A percentile compares a stretch with the other conserved stretches of the same genome.
Conservation (phyloP, 129 eudicot species). For the Glebionis coronaria region DNA sequence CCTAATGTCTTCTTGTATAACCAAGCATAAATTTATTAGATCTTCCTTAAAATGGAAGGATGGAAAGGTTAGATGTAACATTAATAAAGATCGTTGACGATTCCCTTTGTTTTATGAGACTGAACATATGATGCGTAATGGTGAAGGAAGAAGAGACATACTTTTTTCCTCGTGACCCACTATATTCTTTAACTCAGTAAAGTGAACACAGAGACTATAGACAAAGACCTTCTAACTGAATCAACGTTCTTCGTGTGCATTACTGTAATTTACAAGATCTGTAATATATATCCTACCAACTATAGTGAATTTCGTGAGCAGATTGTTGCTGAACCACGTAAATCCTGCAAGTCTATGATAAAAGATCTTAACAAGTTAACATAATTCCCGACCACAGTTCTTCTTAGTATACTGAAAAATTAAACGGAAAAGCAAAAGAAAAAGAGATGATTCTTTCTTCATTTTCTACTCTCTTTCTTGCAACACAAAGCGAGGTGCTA, state of each 20-base stretch:
- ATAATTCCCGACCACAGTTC: background rate
- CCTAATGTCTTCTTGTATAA: background rate
- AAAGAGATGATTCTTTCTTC: constrained; percentile 30
- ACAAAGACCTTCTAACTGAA: background rate
- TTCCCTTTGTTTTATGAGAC: constrained; percentile 4
- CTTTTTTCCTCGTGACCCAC: background rate
- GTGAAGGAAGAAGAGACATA: background rate
- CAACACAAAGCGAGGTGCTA: constrained; percentile 10
- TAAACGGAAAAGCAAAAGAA: constrained; percentile 25
- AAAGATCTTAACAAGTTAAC: background rate
- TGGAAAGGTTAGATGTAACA: constrained; percentile 9
- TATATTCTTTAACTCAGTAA: constrained; percentile 13
- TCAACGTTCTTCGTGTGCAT: background rate
- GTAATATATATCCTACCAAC: background rate
- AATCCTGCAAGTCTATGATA: background rate
- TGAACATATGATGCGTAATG: background rate
- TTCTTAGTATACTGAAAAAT: background rate
- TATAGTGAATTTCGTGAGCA: background rate
- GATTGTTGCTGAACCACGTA: background rate
- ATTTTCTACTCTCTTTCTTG: constrained; percentile 18
- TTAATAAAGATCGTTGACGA: constrained; percentile 1
- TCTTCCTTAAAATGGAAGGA: constrained; percentile 15
- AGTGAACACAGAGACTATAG: background rate
- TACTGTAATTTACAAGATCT: background rate
- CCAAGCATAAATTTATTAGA: background rate